Percentiles rank a stretch among this genome's conserved stretches.
phyloP scores from a whole-genome alignment of 2,329 filamentous ascomycete species.

The Cladophialophora exuberans region DNA sequence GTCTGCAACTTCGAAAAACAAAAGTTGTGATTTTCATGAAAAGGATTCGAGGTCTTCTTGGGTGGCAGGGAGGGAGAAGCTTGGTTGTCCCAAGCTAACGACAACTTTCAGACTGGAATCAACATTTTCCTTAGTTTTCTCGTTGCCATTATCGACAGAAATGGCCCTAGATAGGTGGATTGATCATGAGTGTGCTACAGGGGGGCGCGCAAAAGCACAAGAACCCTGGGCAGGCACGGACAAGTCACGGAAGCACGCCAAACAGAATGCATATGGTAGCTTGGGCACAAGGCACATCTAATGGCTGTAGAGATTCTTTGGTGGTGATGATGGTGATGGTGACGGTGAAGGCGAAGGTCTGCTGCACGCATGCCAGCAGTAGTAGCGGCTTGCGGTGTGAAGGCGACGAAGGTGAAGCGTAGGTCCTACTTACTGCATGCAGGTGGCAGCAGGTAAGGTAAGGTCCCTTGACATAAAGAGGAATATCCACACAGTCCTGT shows the following conservation, averaged over 20 bases:
- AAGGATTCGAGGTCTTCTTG: slow-evolving; percentile 4
- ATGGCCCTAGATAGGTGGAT: slow-evolving; percentile 10
- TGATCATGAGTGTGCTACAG: not conserved
- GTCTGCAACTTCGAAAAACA: not conserved
- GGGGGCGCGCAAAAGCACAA: not conserved
- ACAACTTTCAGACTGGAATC: slow-evolving; percentile 7
- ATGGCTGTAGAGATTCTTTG: slow-evolving; percentile 9
- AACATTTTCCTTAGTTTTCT: not conserved
- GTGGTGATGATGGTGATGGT: not conserved
- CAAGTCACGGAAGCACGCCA: slow-evolving; percentile 6
- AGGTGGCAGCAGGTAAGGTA: no score
- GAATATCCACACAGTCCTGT: no score
- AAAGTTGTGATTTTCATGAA: slow-evolving; percentile 12
- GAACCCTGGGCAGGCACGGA: slow-evolving; percentile 8
- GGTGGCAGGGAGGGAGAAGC: not conserved
- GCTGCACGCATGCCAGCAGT: no score
- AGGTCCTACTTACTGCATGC: no score
- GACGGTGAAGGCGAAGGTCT: not conserved
- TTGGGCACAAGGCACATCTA: slow-evolving; percentile 9
- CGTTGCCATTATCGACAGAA: not conserved
- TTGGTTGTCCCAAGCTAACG: not conserved
- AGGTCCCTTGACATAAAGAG: no score
- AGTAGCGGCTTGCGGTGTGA: no score
- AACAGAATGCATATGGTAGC: slow-evolving; percentile 17
- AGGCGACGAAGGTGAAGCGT: no score